Base-by-base conservation (phyloP, 768 basidiomycete species). In the Chalciporus chontae region DNA sequence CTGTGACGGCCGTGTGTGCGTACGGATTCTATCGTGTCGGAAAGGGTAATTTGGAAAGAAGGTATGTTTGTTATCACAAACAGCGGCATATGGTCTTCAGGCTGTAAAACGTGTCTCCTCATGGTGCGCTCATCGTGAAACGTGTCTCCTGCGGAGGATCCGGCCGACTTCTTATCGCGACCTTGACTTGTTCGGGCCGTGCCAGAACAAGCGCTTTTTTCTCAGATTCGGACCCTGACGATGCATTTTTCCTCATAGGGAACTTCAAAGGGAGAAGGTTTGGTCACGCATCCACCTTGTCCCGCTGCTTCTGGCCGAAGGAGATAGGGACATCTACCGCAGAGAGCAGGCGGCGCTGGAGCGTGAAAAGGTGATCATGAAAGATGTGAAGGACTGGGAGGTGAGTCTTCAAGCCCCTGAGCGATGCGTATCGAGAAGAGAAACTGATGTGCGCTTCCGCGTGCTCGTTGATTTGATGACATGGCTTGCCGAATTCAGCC, bases 201-300 rank as follows among this genome's bases (percentile, higher is more conserved):
- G 59, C 65, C 66, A 64, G 69, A 69, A 57, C 66, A 72, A 59
- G 66, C 62, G 69, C 69, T 63, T 57, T 54, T n/a, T 55, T 63
- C 66, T 68, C 64, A 74, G 70, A 74, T 76, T 69, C 69, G 70
- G 71, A 73, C 64, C 60, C 59, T 66, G 55, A 67, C 54, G 42
- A 54, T 42, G 40, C 17, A 38, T 50, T 64, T 64, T 66, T 65
- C 68, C 66, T 53, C 60, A 61, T 75, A 98, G 95, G 70, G 95
- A 99, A 73, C 77, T 98, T 37, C 77, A 87, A 67, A 80, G 95
- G 55, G 95, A 99, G 74, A 87, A 88, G 71, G 83, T 84, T 31
- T 97, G 95, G 95, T 90, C 94, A 51, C 83, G 95, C 55, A 93
- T 99, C 64, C 85, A 98, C 73, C 80, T 96, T 29, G 85, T 94